phyloP scores from a whole-genome alignment of 441 rosid species.

The Adansonia grandidieri region DNA sequence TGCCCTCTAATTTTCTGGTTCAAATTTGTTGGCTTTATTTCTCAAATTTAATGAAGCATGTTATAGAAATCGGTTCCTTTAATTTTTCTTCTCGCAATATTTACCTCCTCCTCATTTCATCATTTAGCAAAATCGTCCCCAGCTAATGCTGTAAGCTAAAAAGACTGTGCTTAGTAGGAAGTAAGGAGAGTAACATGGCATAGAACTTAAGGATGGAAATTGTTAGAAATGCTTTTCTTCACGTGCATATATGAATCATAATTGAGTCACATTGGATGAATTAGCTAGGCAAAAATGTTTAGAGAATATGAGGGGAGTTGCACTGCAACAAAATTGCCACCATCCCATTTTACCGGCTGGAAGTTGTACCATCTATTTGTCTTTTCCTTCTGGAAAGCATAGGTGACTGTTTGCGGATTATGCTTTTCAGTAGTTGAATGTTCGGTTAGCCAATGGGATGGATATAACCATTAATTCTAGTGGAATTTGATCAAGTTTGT shows the following conservation, averaged over 20 bases:
- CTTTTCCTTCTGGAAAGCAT: not conserved
- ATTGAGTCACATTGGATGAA: not conserved
- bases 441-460: not conserved
- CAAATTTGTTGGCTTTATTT: not conserved
- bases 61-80: not conserved
- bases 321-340: not conserved
- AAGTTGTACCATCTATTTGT: not conserved
- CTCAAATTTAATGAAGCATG: conserved; percentile 6
- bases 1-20: conserved; percentile 17
- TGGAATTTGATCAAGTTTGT: not conserved
- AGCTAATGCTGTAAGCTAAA: not conserved
- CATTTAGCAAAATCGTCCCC: not conserved
- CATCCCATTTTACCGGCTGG: not conserved
- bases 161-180: not conserved
- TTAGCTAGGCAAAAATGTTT: not conserved
- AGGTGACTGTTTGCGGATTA: not conserved
- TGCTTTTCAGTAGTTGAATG: not conserved
- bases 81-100: not conserved
- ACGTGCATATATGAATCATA: not conserved
- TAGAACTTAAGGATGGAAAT: conserved; percentile 8
- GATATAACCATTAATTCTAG: not conserved
- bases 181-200: conserved; percentile 10
- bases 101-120: not conserved
- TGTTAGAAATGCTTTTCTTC: not conserved
- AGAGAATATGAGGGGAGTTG: not conserved